phyloP scores from a whole-genome alignment of 306 rosid species.

The Begonia peltatifolia region DNA sequence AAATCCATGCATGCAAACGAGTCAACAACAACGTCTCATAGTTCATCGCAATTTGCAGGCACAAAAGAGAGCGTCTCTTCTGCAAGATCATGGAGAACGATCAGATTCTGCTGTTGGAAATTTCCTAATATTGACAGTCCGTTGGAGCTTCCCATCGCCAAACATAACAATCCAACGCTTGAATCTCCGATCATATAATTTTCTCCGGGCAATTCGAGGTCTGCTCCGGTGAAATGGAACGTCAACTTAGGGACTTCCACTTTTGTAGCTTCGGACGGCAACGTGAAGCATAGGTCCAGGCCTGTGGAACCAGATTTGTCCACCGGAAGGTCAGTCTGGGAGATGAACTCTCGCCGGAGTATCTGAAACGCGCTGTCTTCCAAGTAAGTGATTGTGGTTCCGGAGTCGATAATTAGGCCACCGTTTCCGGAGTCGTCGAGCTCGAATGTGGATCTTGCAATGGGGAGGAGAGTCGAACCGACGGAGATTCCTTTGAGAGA shows the following conservation, averaged over 20 bases:
- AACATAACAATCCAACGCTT: slow-evolving; percentile 38
- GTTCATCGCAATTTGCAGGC: slow-evolving; percentile 23
- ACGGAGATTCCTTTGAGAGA: slow-evolving; percentile 66
- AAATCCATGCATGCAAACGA: too few species aligned
- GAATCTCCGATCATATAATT: slow-evolving; percentile 53
- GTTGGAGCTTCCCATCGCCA: slow-evolving; percentile 52
- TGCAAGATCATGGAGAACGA: slow-evolving; percentile 30
- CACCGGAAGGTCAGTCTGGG: slow-evolving; percentile 32
- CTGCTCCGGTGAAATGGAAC: slow-evolving; percentile 56
- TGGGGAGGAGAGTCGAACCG: slow-evolving; percentile 32
- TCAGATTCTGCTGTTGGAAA: slow-evolving; percentile 28
- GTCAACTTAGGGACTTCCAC: slow-evolving; percentile 47
- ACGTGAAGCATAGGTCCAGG: slow-evolving; percentile 50
- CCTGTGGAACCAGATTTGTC: slow-evolving; percentile 33
- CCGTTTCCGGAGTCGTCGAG: slow-evolving; percentile 54
- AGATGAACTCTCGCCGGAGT: slow-evolving; percentile 35
- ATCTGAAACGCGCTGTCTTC: slow-evolving; percentile 27
- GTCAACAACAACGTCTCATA: slow-evolving; percentile 8
- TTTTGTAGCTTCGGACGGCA: slow-evolving; percentile 21
- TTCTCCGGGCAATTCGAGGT: slow-evolving; percentile 51
- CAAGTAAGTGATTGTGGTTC: slow-evolving; percentile 63
- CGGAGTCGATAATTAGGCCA: slow-evolving; percentile 75
- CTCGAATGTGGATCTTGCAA: slow-evolving; percentile 32
- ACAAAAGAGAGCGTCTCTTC: slow-evolving; percentile 24
- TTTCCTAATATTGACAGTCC: slow-evolving; percentile 65